Evolutionary conservation across 345 rosid genomes (phyloP).

Genomic region (Adansonia digitata): DNA sequence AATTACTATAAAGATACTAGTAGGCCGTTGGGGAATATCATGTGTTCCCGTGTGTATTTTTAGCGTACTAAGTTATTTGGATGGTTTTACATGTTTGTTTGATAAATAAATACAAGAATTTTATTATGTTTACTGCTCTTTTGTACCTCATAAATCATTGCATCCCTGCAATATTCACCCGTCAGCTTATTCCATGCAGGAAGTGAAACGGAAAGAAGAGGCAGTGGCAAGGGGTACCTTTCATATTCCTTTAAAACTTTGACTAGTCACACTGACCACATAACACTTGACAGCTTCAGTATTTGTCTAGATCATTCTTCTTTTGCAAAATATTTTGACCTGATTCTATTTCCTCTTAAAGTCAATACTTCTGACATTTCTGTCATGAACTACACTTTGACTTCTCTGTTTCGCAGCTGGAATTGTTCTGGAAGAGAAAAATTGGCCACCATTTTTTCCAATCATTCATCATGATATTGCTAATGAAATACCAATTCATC

Average conservation of each 20-base stretch:
- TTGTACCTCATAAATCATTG: neutral
- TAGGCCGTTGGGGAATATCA: neutral
- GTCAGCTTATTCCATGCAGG: constrained; percentile 41
- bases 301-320: neutral
- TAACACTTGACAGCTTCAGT: neutral
- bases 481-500: constrained; percentile 77
- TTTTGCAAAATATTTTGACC: neutral
- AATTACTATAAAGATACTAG: neutral
- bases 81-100: neutral
- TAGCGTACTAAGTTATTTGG: neutral
- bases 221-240: constrained; percentile 84
- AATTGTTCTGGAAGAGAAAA: constrained; percentile 66
- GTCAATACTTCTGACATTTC: neutral
- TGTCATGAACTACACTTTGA: neutral
- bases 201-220: constrained; percentile 75
- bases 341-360: neutral
- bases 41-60: neutral
- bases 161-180: constrained; percentile 1
- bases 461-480: constrained; percentile 83
- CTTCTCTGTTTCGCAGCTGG: constrained; percentile 49
- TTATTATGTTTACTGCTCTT: neutral
- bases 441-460: constrained; percentile 85
- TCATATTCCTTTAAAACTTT: neutral
- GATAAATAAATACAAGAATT: neutral
- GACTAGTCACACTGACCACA: neutral